Evolutionary conservation across 2,329 filamentous ascomycete species (phyloP).

Genomic region (Proliferodiscus dingleyae): DNA sequence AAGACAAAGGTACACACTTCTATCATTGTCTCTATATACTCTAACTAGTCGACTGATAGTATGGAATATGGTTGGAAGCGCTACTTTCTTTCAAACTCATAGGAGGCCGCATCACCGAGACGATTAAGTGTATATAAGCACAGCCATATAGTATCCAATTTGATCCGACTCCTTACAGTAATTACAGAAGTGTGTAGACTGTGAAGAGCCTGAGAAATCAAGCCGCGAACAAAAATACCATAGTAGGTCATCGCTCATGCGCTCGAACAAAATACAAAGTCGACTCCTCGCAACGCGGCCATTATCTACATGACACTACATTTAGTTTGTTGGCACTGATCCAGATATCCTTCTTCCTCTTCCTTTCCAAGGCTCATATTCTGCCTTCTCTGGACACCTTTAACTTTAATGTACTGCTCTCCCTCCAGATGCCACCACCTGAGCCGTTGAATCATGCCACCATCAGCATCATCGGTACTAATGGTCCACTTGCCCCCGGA

Average conservation of each 20-base stretch:
- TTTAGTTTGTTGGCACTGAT: constrained; percentile 52
- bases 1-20: no score
- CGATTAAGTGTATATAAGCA: no score
- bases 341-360: constrained; percentile 72
- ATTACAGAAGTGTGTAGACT: no score
- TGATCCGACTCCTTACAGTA: no score
- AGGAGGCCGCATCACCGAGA: no score
- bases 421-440: constrained; percentile 92
- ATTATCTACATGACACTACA: constrained; percentile 44
- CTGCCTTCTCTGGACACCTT: constrained; percentile 64
- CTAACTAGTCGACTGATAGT: no score
- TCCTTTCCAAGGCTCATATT: constrained; percentile 47
- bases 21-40: no score
- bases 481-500: constrained; percentile 90
- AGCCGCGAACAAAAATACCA: no score
- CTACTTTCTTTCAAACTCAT: not conserved
- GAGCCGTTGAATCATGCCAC: constrained; percentile 67
- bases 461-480: constrained; percentile 64
- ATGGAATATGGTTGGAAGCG: no score
- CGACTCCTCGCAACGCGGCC: constrained; percentile 3
- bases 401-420: constrained; percentile 72
- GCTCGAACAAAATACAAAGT: constrained; percentile 9
- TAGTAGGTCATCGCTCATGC: constrained; percentile 3
- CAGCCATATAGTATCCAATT: no score
- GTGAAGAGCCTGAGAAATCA: no score